phyloP scores from a whole-genome alignment of 345 rosid species.

The Euclidium syriacum region DNA sequence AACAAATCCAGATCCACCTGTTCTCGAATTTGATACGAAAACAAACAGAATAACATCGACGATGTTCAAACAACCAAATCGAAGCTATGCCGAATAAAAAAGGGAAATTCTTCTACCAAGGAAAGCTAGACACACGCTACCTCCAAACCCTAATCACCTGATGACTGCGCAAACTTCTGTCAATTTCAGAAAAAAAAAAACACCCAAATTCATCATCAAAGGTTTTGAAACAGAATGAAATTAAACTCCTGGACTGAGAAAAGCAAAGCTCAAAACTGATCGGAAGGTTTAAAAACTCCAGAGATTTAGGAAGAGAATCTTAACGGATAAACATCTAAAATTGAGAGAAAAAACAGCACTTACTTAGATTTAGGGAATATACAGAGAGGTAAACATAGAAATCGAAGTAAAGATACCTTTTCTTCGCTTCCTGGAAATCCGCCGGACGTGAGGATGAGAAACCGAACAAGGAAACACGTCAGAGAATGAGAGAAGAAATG shows the following conservation, averaged over 20 bases:
- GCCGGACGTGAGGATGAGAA: constrained; percentile 26
- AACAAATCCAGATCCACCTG: not conserved
- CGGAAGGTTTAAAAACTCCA: not conserved
- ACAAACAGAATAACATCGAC: not conserved
- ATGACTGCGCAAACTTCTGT: not conserved
- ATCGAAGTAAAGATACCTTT: not conserved
- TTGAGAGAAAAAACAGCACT: not conserved
- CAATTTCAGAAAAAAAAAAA: not conserved
- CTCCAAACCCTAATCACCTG: constrained; percentile 2
- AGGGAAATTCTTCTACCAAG: not conserved
- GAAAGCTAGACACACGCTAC: not conserved
- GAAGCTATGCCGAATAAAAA: not conserved
- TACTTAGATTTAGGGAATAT: constrained; percentile 19
- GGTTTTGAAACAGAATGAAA: not conserved
- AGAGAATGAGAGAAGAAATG: constrained; percentile 17
- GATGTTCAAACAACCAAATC: not conserved
- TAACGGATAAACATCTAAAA: not conserved
- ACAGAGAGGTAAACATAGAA: not conserved
- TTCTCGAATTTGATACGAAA: not conserved
- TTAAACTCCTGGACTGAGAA: not conserved
- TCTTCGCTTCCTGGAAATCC: constrained; percentile 15
- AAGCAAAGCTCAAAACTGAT: not conserved
- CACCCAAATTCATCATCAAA: not conserved
- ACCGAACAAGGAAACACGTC: constrained; percentile 30
- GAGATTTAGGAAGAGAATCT: constrained; percentile 1